Evolutionary conservation across 257 asterid genomes (phyloP).

Genomic region (Solanum pimpinellifolium): DNA sequence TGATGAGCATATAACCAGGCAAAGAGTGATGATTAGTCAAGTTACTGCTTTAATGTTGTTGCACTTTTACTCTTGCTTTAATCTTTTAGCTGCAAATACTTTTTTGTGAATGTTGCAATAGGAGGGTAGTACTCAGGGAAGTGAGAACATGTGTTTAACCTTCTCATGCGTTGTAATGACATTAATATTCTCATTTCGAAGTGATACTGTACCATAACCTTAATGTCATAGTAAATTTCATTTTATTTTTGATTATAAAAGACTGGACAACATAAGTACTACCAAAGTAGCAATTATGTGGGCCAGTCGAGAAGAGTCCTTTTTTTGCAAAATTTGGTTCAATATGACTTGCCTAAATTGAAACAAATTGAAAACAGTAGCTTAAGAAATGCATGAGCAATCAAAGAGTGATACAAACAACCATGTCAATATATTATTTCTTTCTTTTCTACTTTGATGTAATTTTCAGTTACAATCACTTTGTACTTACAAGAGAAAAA

Average conservation of each 20-base stretch:
- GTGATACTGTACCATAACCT: neutral
- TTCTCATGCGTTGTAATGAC: neutral
- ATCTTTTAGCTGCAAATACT: neutral
- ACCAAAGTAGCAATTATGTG: neutral
- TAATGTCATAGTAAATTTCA: neutral
- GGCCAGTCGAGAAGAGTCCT: neutral
- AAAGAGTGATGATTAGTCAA: neutral
- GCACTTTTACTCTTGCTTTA: neutral
- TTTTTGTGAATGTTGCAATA: neutral
- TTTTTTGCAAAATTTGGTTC: neutral
- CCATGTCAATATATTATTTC: neutral
- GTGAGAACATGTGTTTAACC: neutral
- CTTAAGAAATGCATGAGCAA: neutral
- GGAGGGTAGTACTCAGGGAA: neutral
- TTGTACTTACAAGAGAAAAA: constrained; percentile 1
- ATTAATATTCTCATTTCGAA: neutral
- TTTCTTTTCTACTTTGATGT: neutral
- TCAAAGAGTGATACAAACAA: neutral
- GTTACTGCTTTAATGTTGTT: neutral
- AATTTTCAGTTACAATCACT: constrained; percentile 6
- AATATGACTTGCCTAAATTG: neutral
- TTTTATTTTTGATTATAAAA: neutral
- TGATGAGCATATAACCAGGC: neutral
- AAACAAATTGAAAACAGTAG: neutral
- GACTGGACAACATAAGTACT: neutral